Conservation (phyloP, 2,329 filamentous ascomycete genomes). For the Pseudofabraea citricarpa region DNA sequence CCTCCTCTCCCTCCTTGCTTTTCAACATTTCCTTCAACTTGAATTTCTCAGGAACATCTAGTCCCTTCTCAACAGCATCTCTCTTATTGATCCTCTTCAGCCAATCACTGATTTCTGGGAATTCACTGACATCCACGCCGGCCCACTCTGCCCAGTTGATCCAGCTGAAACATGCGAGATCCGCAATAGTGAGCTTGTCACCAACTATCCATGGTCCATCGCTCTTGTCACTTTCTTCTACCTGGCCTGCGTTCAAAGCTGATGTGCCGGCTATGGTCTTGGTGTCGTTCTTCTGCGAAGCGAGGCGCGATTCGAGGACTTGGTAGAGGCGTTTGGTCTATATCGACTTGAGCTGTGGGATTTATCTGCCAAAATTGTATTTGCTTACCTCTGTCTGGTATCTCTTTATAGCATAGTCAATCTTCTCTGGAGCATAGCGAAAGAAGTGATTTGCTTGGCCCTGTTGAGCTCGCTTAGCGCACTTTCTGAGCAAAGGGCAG, state of each 20-base stretch:
- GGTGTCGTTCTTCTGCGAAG: constrained; percentile 12
- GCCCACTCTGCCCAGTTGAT: constrained; percentile 37
- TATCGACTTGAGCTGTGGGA: constrained; percentile 32
- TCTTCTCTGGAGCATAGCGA: constrained; percentile 74
- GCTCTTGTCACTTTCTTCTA: not conserved
- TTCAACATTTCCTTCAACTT: constrained; percentile 29
- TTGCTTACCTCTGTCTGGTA: constrained; percentile 73
- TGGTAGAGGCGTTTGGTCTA: constrained; percentile 37
- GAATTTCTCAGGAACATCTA: constrained; percentile 62
- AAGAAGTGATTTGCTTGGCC: constrained; percentile 67
- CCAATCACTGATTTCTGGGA: constrained; percentile 62
- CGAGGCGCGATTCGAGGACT: constrained; percentile 38
- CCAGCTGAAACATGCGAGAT: constrained; percentile 57
- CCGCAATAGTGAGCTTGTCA: constrained; percentile 64
- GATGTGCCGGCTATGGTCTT: constrained; percentile 9
- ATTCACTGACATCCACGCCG: constrained; percentile 25
- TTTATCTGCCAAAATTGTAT: constrained; percentile 54
- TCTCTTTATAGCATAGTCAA: constrained; percentile 73
- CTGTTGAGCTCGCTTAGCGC: constrained; percentile 1
- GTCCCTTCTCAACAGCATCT: constrained; percentile 68
- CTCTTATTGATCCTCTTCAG: constrained; percentile 63
- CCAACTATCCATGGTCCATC: constrained; percentile 50
- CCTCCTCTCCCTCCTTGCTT: constrained; percentile 41
- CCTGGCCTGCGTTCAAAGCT: constrained; percentile 11
- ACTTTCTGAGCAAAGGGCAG: no score